Evolutionary conservation across 2,329 filamentous ascomycete genomes (phyloP).

Genomic region (Lachnum nothofagi): DNA sequence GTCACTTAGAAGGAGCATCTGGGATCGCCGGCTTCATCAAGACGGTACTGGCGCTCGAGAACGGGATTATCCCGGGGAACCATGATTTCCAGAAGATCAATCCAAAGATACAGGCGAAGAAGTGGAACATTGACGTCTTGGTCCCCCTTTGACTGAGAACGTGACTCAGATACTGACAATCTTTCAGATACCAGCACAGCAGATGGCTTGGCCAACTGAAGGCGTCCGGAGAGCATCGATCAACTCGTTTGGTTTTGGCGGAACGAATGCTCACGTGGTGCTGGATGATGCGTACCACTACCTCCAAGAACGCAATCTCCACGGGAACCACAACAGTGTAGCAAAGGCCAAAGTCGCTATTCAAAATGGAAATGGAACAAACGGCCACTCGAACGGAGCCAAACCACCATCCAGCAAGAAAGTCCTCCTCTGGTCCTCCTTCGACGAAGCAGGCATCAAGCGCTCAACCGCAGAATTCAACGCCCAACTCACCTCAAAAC

Average conservation of each 20-base stretch:
- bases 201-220: constrained; percentile 9
- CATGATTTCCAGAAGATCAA: constrained; percentile 33
- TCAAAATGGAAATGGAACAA: too few relatives aligned
- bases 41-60: constrained; percentile 24
- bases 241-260: constrained; percentile 28
- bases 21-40: constrained; percentile 32
- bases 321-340: neutral
- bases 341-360: too few relatives aligned
- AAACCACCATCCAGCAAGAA: too few relatives aligned
- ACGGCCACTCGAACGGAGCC: too few relatives aligned
- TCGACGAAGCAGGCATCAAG: too few relatives aligned
- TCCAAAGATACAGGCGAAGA: constrained; percentile 24
- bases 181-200: constrained; percentile 1
- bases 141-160: neutral
- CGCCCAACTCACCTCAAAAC: too few relatives aligned
- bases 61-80: constrained; percentile 29
- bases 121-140: neutral
- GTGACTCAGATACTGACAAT: too few relatives aligned
- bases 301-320: neutral
- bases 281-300: neutral
- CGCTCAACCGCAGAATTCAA: too few relatives aligned
- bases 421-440: too few relatives aligned
- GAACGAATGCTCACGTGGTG: constrained; percentile 21
- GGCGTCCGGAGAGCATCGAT: constrained; percentile 13
- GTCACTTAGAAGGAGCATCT: constrained; percentile 26